Percentiles rank a stretch among this genome's conserved stretches.
These are phyloP conservation scores for Penicillium samsonianum DNA, from an alignment of 495 filamentous ascomycete genomes.

Conservation along the genomic window DNA sequence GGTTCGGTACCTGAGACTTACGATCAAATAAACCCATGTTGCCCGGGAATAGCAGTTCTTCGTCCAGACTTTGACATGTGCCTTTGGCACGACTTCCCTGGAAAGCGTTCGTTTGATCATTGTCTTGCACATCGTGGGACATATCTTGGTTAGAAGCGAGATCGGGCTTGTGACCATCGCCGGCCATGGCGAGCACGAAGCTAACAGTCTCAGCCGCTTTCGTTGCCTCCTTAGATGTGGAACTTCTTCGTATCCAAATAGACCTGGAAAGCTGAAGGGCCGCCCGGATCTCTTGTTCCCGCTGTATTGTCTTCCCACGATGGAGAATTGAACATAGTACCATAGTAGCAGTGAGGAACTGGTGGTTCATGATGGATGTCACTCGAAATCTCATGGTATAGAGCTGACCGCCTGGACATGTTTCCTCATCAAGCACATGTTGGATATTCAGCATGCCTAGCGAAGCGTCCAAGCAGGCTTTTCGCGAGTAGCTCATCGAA, in stretches of 20 bases:
- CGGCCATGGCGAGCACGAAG: conserved; percentile 18
- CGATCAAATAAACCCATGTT: conserved; percentile 10
- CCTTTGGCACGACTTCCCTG: neutral
- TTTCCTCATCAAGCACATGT: conserved; percentile 32
- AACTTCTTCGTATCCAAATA: conserved; percentile 31
- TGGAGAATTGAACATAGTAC: conserved; percentile 50
- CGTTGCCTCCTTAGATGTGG: conserved; percentile 26
- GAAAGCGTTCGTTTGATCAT: conserved; percentile 3
- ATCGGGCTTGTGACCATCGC: conserved; percentile 2
- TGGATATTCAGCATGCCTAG: conserved; percentile 25
- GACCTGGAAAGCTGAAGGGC: conserved; percentile 19
- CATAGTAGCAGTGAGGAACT: conserved; percentile 49
- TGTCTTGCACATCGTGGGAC: neutral
- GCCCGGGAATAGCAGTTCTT: neutral
- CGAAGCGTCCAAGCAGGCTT: conserved; percentile 25
- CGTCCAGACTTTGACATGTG: neutral
- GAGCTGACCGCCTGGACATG: conserved; percentile 28
- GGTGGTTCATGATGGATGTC: conserved; percentile 28
- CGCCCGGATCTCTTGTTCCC: conserved; percentile 24
- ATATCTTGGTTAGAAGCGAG: neutral
- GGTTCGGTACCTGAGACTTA: neutral
- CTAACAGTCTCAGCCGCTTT: conserved; percentile 26
- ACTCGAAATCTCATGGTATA: conserved; percentile 27
- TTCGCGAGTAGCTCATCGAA: conserved; percentile 23
- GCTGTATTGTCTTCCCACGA: conserved; percentile 8